Base-by-base conservation (phyloP, 352 stramenopile genomes). In the Globisporangium paroecandrum region DNA sequence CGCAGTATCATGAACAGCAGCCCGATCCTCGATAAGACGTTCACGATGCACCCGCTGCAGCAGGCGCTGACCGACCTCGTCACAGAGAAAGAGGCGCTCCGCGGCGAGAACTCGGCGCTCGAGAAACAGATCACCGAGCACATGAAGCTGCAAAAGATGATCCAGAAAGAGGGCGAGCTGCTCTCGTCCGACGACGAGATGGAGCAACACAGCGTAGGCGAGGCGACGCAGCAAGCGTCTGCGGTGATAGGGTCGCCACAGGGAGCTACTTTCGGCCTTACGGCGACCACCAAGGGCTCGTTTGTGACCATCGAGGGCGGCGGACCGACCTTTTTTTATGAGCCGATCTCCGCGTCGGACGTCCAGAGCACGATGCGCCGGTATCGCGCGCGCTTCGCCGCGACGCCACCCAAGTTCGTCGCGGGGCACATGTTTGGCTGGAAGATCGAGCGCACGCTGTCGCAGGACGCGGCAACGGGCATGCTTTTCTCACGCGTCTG, bases 271-370 rank as follows among this genome's bases (percentile, higher is more conserved):
- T 3, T 13, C 10, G 36, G 36, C 36, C 15, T 46, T 46, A 46
- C 36, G 1, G 3, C 27, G 15, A 20, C 54, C 15, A 24, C 13
- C 6, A 57, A 58, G 18, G 61, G 61, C 29, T 58, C 46, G 61
- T 66, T 59, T 32, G 61, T 66, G 38, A 56, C 46, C 4, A 41
- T 66, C 27, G 49, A 66, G 13, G 61, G 49, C 20, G 76, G 71
- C 6, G 73, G 75, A 34, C 68, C 73, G 29, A 72, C 73, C 1
- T 82, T 82, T 58, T 75, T 77, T 64, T 82, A 71, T 47, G 62
- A 82, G 22, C 76, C 73, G 10, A 69, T 82, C 36, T 58, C 68
- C 15, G 73, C 72, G 46, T 49, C 74, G 46, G 70, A 80, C 22
- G 60, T 75, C 41, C 65, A 77, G 47, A 49, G 63, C 20, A 69